Evolutionary conservation across 495 filamentous ascomycete species (phyloP).

Genomic region (Ascodesmis nigricans): DNA sequence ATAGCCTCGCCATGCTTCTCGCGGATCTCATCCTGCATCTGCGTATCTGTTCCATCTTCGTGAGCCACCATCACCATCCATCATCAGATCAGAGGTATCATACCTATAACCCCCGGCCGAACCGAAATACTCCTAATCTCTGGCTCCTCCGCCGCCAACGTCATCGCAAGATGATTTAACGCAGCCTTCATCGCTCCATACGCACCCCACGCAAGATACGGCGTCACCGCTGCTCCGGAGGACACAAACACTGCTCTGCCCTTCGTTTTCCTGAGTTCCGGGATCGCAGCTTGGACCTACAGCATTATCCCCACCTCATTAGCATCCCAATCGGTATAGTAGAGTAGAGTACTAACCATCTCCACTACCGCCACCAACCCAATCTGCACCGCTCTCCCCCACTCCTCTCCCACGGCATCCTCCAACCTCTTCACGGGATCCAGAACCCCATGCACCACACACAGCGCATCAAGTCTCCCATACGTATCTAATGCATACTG

Average conservation of each 20-base stretch:
- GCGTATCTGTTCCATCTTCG: slow-evolving; percentile 84
- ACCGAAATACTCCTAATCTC: slow-evolving; percentile 48
- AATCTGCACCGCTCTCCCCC: slow-evolving; percentile 53
- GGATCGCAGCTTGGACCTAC: slow-evolving; percentile 53
- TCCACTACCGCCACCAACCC: slow-evolving; percentile 66
- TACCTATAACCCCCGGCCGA: slow-evolving; percentile 44
- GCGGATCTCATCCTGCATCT: slow-evolving; percentile 72
- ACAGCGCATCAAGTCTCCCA: slow-evolving; percentile 53
- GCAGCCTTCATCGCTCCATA: slow-evolving; percentile 82
- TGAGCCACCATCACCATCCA: slow-evolving; percentile 1
- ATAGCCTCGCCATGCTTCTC: slow-evolving; percentile 44
- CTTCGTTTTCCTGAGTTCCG: slow-evolving; percentile 42
- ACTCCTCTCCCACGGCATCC: slow-evolving; percentile 41
- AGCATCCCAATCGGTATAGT: slow-evolving; percentile 6
- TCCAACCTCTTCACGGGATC: slow-evolving; percentile 53
- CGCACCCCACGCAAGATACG: slow-evolving; percentile 50
- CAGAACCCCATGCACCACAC: slow-evolving; percentile 73
- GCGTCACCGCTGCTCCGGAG: slow-evolving; percentile 45
- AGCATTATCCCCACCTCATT: slow-evolving; percentile 10
- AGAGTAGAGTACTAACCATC: slow-evolving; percentile 33
- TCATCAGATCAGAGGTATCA: neutral
- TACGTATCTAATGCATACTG: slow-evolving; percentile 1
- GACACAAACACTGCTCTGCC: slow-evolving; percentile 55
- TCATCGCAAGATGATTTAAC: slow-evolving; percentile 56
- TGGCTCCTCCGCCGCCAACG: slow-evolving; percentile 58